phyloP scores from a whole-genome alignment of 306 rosid genomes.

The Gastrolobium bilobum region DNA sequence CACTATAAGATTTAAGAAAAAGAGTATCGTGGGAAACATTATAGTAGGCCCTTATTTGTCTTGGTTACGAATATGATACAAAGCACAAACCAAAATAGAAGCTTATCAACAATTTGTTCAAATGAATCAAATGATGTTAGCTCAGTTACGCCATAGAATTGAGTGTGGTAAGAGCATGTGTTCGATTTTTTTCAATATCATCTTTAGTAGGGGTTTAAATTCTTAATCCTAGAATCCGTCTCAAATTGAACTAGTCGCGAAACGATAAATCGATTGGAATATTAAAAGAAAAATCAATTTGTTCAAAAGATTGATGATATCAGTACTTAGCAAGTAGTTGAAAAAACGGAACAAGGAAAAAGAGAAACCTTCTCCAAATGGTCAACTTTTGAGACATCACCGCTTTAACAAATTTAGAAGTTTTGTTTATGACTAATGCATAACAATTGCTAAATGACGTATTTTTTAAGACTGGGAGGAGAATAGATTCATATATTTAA shows the following conservation, averaged over 20 bases:
- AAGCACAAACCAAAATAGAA: slow-evolving; percentile 1
- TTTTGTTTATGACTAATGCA: background rate
- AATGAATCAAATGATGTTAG: too few relatives aligned
- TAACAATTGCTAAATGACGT: background rate
- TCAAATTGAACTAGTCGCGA: too few relatives aligned
- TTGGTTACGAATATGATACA: background rate
- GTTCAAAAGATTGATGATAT: background rate
- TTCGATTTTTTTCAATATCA: too few relatives aligned
- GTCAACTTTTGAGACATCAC: background rate
- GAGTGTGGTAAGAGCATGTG: too few relatives aligned
- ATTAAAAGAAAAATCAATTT: background rate
- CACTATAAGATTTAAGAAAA: slow-evolving; percentile 13
- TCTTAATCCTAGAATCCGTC: too few relatives aligned
- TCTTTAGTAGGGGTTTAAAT: too few relatives aligned
- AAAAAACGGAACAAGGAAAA: background rate
- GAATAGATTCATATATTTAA: background rate
- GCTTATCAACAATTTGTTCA: background rate
- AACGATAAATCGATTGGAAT: too few relatives aligned
- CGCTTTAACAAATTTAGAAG: background rate
- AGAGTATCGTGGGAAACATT: slow-evolving; percentile 44
- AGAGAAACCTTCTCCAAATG: background rate
- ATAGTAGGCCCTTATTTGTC: slow-evolving; percentile 45
- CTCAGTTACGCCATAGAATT: too few relatives aligned
- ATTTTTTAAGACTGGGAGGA: background rate
- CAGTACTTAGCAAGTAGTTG: slow-evolving; percentile 41